Conservation (phyloP, 345 rosid species). For the Eutrema yunnanense region DNA sequence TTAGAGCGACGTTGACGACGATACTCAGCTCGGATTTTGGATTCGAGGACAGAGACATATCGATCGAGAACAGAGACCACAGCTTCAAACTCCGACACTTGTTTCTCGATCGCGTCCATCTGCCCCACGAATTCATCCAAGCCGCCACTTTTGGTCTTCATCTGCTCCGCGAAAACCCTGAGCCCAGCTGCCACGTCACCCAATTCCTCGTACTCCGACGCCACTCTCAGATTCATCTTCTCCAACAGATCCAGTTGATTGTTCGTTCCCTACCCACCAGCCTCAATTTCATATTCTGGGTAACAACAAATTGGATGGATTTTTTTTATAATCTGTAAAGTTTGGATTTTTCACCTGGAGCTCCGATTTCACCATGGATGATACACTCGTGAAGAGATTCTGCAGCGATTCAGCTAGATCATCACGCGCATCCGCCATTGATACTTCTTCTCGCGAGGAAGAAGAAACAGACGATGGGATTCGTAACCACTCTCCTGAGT, state of each 20-base stretch:
- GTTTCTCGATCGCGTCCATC: slow-evolving; percentile 69
- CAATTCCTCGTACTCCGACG: slow-evolving; percentile 60
- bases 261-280: slow-evolving; percentile 50
- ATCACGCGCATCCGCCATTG: slow-evolving; percentile 36
- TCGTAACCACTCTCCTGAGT: neutral
- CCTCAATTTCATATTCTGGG: slow-evolving; percentile 1
- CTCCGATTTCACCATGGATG: slow-evolving; percentile 75
- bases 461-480: neutral
- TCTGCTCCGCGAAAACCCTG: slow-evolving; percentile 68
- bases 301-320: neutral
- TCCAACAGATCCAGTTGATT: slow-evolving; percentile 62
- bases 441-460: neutral
- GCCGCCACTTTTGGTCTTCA: slow-evolving; percentile 54
- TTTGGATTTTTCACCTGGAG: slow-evolving; percentile 45
- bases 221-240: slow-evolving; percentile 78
- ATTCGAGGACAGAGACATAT: slow-evolving; percentile 64
- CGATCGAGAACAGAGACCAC: slow-evolving; percentile 71
- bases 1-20: slow-evolving; percentile 17
- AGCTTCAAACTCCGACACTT: slow-evolving; percentile 74
- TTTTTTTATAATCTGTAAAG: neutral
- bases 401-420: slow-evolving; percentile 62
- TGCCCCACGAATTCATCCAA: slow-evolving; percentile 73
- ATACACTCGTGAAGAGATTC: slow-evolving; percentile 56
- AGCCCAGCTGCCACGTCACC: slow-evolving; percentile 79
- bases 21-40: slow-evolving; percentile 45